A percentile compares a stretch with the other conserved stretches of the same genome.
These are phyloP conservation scores for Heterobasidion occidentale DNA, from an alignment of 1,284 basidiomycete species.

Conservation along the genomic window DNA sequence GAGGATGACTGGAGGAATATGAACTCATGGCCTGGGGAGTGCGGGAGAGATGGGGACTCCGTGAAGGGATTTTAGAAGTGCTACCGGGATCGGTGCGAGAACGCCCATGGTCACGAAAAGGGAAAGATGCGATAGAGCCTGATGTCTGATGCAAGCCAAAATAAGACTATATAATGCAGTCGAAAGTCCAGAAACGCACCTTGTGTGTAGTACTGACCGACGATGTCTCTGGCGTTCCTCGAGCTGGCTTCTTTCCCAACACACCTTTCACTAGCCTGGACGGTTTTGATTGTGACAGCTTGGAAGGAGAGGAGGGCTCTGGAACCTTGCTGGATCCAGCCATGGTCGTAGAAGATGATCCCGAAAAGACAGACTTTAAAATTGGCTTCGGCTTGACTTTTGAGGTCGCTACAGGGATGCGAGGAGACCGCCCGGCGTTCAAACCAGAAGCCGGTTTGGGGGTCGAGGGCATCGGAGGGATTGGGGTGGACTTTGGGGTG, in stretches of 20 bases:
- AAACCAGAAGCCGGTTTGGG: background rate
- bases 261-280: conserved; percentile 12
- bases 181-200: background rate
- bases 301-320: conserved; percentile 4
- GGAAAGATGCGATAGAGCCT: background rate
- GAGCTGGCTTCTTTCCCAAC: conserved; percentile 8
- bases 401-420: background rate
- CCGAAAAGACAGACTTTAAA: conserved; percentile 34
- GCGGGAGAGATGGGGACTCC: background rate
- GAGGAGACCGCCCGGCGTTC: background rate
- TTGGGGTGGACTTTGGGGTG: background rate
- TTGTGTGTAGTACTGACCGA: background rate
- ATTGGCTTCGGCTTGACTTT: conserved; percentile 14
- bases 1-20: background rate
- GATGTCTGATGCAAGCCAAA: background rate
- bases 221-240: background rate
- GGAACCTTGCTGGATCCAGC: conserved; percentile 1
- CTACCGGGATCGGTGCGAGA: conserved; percentile 33
- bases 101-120: conserved; percentile 13
- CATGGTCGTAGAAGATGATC: conserved; percentile 23
- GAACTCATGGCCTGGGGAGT: background rate
- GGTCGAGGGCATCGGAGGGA: background rate
- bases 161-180: background rate
- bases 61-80: conserved; percentile 1
- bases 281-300: conserved; percentile 10